Base-by-base conservation (phyloP, 176 grass and related monocot genomes). In the maize (Zea mays) region DNA sequence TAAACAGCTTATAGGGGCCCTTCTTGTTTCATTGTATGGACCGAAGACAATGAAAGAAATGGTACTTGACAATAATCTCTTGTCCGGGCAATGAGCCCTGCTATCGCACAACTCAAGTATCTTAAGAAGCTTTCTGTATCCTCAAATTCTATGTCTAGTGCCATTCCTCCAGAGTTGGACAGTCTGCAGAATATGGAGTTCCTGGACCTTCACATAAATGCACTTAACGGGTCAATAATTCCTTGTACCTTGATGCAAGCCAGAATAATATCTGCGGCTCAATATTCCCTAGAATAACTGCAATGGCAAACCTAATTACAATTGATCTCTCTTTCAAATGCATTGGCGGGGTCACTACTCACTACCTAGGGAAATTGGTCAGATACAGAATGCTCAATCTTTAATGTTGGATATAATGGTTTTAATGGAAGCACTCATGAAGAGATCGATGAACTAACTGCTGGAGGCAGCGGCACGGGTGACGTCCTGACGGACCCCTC, bases 241-340 rank as follows among this genome's bases (percentile, higher is more conserved):
- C n/a, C n/a, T 55, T 90, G 79, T 82, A 93, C 83, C 79, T 97
- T 27, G 94, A 97, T 68, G 73, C 81, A 21, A 93, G 94, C 79
- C 82, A 47, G 71, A 97, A 93, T 73, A 68, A 69, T 40, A 79
- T 97, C 39, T 88, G 62, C 7, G 94, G 91, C 65, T 86, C 81
- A 61, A 85, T 97, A 75, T 91, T 91, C 81, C 80, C 94, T 8
- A 76, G 81, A 76, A 90, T 97, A 68, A 79, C 79, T 67, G 85
- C 79, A 14, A 75, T 93, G 85, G 63, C 40, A 62, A 86, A 84
- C 82, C 65, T 93, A 43, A 44, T 87, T 70, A 91, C 91, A 14
- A 72, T 97, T 58, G 94, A 93, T 79, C 84, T 97, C 38, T 97
- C 92, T 6, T 27, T 90, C 87, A 33, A 98, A 98, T 79, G 84